Conservation (phyloP, 306 rosid genomes). For the Fragaria iinumae region DNA sequence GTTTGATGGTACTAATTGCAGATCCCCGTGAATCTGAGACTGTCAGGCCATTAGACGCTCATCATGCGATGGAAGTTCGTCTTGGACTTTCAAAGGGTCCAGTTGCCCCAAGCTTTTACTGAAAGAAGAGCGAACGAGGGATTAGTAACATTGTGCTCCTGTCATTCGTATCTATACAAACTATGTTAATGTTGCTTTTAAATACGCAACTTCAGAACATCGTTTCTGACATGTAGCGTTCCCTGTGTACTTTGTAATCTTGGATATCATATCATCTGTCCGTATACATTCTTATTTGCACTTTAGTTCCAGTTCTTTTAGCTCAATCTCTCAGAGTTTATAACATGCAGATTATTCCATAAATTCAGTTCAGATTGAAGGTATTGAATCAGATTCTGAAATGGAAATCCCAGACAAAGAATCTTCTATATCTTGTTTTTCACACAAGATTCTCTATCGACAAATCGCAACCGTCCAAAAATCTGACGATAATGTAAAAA, state of each 20-base stretch:
- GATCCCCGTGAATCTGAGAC: constrained; percentile 87
- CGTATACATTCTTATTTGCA: not conserved
- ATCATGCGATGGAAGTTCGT: constrained; percentile 95
- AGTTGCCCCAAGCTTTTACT: constrained; percentile 49
- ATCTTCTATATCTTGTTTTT: not conserved
- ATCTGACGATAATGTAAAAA: not conserved
- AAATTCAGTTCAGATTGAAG: no score
- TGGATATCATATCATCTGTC: not conserved
- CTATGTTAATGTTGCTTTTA: not conserved
- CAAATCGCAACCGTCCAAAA: not conserved
- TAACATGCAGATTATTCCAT: no score
- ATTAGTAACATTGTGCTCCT: not conserved
- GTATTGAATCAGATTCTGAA: not conserved
- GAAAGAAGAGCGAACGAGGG: not conserved
- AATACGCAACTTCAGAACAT: not conserved
- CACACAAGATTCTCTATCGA: not conserved
- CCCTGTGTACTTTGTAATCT: not conserved
- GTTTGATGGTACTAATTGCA: constrained; percentile 35
- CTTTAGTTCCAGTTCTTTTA: not conserved
- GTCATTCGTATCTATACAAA: constrained; percentile 3
- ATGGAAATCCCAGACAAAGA: not conserved
- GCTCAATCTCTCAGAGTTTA: not conserved
- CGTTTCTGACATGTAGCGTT: not conserved
- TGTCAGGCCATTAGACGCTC: constrained; percentile 66
- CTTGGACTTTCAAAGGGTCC: constrained; percentile 93